Conservation (phyloP, 1,284 basidiomycete species). For the Apiotrichum sp. region DNA sequence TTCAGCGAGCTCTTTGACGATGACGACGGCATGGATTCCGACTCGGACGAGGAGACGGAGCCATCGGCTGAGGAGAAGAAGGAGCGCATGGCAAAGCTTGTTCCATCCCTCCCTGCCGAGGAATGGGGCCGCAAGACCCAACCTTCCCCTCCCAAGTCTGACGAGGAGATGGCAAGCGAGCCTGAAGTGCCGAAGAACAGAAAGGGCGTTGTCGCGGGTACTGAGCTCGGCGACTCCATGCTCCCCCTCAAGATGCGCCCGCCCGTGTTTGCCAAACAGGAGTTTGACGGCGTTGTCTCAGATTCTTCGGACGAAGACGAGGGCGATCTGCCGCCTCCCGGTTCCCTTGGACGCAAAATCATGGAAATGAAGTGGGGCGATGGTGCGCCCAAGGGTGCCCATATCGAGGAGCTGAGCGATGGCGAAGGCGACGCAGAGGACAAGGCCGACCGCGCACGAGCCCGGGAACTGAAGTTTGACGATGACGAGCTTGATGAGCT, state of each 20-base stretch:
- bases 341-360: conserved; percentile 33
- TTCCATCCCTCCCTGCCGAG: conserved; percentile 39
- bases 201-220: conserved; percentile 10
- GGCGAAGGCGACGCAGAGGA: conserved; percentile 22
- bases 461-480: conserved; percentile 48
- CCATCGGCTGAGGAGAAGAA: conserved; percentile 37
- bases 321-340: conserved; percentile 33
- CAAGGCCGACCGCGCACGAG: conserved; percentile 15
- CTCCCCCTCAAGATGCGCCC: conserved; percentile 51
- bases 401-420: conserved; percentile 33
- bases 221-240: conserved; percentile 32
- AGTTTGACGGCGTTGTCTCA: conserved; percentile 65
- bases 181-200: background rate
- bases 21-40: conserved; percentile 47
- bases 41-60: conserved; percentile 29
- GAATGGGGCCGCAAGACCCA: conserved; percentile 47
- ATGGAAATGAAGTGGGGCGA: conserved; percentile 35
- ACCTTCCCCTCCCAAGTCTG: background rate
- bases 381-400: conserved; percentile 14
- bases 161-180: conserved; percentile 2
- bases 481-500: conserved; percentile 75
- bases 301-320: conserved; percentile 62
- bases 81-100: conserved; percentile 39
- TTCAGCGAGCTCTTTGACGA: conserved; percentile 35
- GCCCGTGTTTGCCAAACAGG: conserved; percentile 70